Conservation (phyloP, 202 grass and related monocot species). For the Zoysia matrella region DNA sequence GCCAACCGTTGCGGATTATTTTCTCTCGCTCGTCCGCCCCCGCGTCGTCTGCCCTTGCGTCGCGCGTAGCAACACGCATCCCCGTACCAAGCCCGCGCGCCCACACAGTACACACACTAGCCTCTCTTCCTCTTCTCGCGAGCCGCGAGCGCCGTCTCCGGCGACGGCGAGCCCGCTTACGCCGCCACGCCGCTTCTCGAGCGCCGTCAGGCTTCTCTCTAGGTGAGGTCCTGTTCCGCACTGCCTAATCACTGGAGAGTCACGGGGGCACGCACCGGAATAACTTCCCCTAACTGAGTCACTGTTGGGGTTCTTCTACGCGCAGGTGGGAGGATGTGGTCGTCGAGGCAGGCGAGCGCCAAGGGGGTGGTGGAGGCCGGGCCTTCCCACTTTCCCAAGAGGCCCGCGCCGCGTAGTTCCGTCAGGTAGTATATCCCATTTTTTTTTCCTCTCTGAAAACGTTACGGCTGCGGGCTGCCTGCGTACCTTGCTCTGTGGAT, state of each 20-base stretch:
- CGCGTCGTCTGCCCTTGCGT: background rate
- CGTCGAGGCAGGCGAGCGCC: constrained; percentile 45
- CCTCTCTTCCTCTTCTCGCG: background rate
- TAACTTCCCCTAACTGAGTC: background rate
- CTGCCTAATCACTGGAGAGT: background rate
- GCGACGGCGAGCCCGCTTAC: constrained; percentile 10
- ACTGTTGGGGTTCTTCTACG: background rate
- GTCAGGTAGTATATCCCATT: constrained; percentile 14
- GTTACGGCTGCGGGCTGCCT: no score
- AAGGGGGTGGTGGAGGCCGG: constrained; percentile 55
- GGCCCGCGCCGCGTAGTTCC: constrained; percentile 47
- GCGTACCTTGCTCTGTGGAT: background rate
- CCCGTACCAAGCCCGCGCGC: background rate
- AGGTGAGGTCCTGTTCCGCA: background rate
- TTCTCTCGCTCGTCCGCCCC: no score
- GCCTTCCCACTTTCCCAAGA: constrained; percentile 60
- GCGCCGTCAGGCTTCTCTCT: background rate
- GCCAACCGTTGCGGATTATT: constrained; percentile 61
- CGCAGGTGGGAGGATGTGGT: constrained; percentile 65
- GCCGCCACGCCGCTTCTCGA: background rate
- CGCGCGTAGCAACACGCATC: constrained; percentile 27
- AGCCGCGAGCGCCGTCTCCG: background rate
- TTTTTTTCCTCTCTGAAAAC: background rate
- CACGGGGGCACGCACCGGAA: background rate
- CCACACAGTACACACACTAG: background rate